Evolutionary conservation across 306 rosid genomes (phyloP).

Genomic region (Lupinus albus): DNA sequence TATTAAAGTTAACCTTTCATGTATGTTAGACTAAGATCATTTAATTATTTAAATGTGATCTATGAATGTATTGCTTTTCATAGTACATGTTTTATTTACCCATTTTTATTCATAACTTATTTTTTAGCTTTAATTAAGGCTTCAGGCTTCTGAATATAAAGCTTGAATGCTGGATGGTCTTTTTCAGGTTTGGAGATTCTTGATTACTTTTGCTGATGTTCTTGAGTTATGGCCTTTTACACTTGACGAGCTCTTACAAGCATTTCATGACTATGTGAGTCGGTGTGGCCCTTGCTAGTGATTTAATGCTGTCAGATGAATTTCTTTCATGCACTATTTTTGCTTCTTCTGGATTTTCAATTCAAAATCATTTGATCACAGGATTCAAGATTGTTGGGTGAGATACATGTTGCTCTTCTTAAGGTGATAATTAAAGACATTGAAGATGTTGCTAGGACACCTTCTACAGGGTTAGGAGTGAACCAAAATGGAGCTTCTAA

Average conservation of each 20-base stretch:
- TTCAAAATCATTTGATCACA: constrained; percentile 49
- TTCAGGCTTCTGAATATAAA: constrained; percentile 21
- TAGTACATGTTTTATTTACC: neutral
- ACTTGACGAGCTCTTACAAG: constrained; percentile 92
- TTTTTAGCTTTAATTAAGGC: constrained; percentile 14
- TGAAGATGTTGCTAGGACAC: constrained; percentile 98
- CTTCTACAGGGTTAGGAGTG: constrained; percentile 76
- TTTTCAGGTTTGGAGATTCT: constrained; percentile 93
- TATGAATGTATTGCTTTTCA: constrained; percentile 4
- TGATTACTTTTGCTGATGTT: constrained; percentile 90
- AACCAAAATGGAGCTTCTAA: constrained; percentile 91
- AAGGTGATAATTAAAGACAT: constrained; percentile 89
- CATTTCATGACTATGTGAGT: constrained; percentile 95
- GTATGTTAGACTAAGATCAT: constrained; percentile 7
- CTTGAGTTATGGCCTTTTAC: constrained; percentile 97
- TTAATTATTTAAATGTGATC: constrained; percentile 27
- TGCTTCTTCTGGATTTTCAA: constrained; percentile 32
- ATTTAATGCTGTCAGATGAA: constrained; percentile 31
- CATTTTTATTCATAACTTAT: neutral
- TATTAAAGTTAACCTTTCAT: too few relatives aligned
- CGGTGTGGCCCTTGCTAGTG: constrained; percentile 35
- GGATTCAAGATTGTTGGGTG: constrained; percentile 97
- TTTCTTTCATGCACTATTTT: constrained; percentile 10
- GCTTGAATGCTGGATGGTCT: constrained; percentile 35
- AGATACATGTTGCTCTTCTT: constrained; percentile 88